These are phyloP conservation scores for Thymus quinquecostatus DNA, from an alignment of 257 asterid genomes.

Conservation along the genomic window DNA sequence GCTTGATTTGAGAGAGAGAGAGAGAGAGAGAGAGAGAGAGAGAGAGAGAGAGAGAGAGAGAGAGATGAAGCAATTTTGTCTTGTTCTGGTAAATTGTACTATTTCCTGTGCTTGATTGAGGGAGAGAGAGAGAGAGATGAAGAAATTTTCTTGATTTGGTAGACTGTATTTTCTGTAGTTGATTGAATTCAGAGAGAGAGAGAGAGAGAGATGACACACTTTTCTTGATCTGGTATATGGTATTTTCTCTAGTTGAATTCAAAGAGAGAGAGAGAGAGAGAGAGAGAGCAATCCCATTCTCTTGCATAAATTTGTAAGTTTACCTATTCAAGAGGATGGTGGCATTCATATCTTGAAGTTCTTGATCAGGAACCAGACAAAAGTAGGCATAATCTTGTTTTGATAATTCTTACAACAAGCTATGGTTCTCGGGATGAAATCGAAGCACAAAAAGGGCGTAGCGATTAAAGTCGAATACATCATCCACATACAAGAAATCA, in stretches of 20 bases:
- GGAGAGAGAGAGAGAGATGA: too few species aligned
- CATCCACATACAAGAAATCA: constrained; percentile 62
- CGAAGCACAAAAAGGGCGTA: constrained; percentile 60
- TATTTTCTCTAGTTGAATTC: background rate
- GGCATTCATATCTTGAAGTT: constrained; percentile 15
- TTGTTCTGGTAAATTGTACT: too few species aligned
- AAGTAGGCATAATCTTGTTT: background rate
- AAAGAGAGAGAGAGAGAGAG: constrained; percentile 19
- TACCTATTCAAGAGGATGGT: background rate
- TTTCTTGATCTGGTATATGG: background rate
- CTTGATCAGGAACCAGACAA: constrained; percentile 32
- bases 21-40: too few species aligned
- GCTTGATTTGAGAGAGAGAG: too few species aligned
- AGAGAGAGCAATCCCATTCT: background rate
- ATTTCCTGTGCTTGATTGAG: too few species aligned
- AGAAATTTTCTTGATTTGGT: too few species aligned
- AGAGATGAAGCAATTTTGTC: too few species aligned
- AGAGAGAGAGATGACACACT: constrained; percentile 8
- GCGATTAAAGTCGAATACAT: constrained; percentile 52
- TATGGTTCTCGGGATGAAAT: constrained; percentile 84
- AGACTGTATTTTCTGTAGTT: too few species aligned
- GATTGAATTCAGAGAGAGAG: too few species aligned
- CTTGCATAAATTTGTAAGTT: background rate
- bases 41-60: too few species aligned
- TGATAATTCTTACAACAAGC: constrained; percentile 32